A percentile compares a stretch with the other conserved stretches of the same genome.
phyloP scores from a whole-genome alignment of 2,329 filamentous ascomycete species.

The Magnaporthiopsis poae region DNA sequence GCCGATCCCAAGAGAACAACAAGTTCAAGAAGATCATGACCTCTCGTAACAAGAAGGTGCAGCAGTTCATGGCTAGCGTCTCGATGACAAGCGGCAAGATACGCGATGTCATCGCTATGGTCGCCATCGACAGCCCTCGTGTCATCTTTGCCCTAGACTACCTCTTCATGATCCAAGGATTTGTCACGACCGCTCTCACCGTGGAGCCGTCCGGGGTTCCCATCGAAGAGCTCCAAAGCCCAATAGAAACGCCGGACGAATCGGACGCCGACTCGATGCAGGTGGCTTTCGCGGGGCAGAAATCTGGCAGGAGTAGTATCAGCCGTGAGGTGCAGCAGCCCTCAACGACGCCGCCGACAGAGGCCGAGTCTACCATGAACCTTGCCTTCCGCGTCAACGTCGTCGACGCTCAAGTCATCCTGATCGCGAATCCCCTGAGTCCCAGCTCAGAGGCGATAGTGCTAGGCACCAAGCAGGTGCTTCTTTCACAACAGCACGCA shows the following conservation, averaged over 20 bases:
- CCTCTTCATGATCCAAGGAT: slow-evolving; percentile 77
- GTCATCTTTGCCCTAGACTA: slow-evolving; percentile 96
- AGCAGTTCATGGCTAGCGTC: slow-evolving; percentile 96
- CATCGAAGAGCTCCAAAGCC: slow-evolving; percentile 41
- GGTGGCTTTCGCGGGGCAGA: slow-evolving; percentile 30
- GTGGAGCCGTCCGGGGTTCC: slow-evolving; percentile 44
- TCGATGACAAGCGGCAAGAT: slow-evolving; percentile 82
- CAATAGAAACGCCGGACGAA: slow-evolving; percentile 47
- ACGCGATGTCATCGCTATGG: slow-evolving; percentile 73
- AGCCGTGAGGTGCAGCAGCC: slow-evolving; percentile 12
- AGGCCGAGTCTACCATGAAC: slow-evolving; percentile 46
- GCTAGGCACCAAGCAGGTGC: slow-evolving; percentile 81
- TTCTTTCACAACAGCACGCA: slow-evolving; percentile 87
- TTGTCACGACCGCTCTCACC: slow-evolving; percentile 62
- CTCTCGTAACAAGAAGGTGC: slow-evolving; percentile 83
- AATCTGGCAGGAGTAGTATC: slow-evolving; percentile 21
- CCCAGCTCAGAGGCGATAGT: slow-evolving; percentile 91
- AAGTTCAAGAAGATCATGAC: slow-evolving; percentile 99
- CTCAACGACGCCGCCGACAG: background rate
- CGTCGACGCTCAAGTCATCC: slow-evolving; percentile 89
- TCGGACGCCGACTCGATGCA: slow-evolving; percentile 52
- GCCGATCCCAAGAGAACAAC: slow-evolving; percentile 77
- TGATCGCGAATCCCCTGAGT: slow-evolving; percentile 88
- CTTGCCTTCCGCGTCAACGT: slow-evolving; percentile 86
- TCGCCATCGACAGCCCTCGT: slow-evolving; percentile 87